phyloP scores from a whole-genome alignment of 2,329 filamentous ascomycete genomes.

The Trichoderma koningiopsis region DNA sequence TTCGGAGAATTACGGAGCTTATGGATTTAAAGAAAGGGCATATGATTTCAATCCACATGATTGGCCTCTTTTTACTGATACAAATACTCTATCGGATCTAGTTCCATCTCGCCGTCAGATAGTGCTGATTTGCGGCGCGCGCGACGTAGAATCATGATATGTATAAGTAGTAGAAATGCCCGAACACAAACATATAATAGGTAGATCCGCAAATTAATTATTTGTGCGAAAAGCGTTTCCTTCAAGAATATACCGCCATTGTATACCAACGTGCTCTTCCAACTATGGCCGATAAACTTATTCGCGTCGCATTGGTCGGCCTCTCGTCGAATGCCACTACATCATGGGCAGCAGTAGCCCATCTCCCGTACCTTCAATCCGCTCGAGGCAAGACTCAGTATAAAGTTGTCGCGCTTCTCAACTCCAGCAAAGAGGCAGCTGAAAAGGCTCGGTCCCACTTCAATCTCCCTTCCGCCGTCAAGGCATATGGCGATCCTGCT shows the following conservation, averaged over 20 bases:
- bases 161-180: background rate
- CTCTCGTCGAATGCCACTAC: constrained; percentile 4
- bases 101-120: background rate
- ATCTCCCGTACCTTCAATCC: constrained; percentile 15
- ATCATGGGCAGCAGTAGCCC: constrained; percentile 13
- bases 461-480: constrained; percentile 7
- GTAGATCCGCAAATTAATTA: background rate
- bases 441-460: constrained; percentile 13
- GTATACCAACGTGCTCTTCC: background rate
- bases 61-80: background rate
- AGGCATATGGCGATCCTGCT: constrained; percentile 13
- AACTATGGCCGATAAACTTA: background rate
- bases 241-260: too few species aligned
- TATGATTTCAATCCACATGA: background rate
- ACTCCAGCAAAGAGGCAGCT: constrained; percentile 13
- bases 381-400: constrained; percentile 15
- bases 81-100: constrained; percentile 7
- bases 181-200: background rate
- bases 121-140: background rate
- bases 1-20: background rate
- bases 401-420: constrained; percentile 14
- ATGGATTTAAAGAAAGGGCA: background rate
- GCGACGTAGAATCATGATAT: background rate
- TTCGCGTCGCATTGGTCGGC: constrained; percentile 9
- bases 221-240: background rate